Percentiles rank a stretch among this genome's conserved stretches.
phyloP scores from a whole-genome alignment of 805 yeast genomes.

The Ogataea allantospora region DNA sequence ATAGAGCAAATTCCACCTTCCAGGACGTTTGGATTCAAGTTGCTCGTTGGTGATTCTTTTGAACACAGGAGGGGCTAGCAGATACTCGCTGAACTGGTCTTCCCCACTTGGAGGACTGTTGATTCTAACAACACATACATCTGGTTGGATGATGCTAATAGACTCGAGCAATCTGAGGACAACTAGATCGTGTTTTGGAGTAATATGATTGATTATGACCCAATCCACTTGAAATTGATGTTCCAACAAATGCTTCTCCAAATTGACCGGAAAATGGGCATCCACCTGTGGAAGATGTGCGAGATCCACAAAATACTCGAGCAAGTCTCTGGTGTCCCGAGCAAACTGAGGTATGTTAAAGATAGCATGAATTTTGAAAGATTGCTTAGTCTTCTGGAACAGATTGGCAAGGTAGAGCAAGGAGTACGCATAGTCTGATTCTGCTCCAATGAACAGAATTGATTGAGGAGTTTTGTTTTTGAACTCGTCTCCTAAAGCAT shows the following conservation, averaged over 20 bases:
- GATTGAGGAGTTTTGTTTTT: constrained; percentile 15
- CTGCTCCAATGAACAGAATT: constrained; percentile 18
- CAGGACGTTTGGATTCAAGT: constrained; percentile 11
- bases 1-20: constrained; percentile 27
- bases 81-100: constrained; percentile 16
- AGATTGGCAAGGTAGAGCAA: constrained; percentile 19
- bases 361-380: constrained; percentile 18
- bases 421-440: constrained; percentile 25
- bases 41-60: constrained; percentile 11
- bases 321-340: constrained; percentile 10
- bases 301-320: constrained; percentile 19
- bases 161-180: constrained; percentile 23
- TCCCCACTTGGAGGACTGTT: constrained; percentile 6
- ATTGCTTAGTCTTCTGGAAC: constrained; percentile 14
- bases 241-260: constrained; percentile 3
- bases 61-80: constrained; percentile 23
- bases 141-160: constrained; percentile 23
- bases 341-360: constrained; percentile 10
- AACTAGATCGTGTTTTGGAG: constrained; percentile 11
- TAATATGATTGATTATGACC: constrained; percentile 21
- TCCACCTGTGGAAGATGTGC: constrained; percentile 20
- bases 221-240: constrained; percentile 14
- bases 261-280: constrained; percentile 6
- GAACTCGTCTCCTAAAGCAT: constrained; percentile 6
- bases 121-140: constrained; percentile 16